Conservation (phyloP, 2,329 filamentous ascomycete species). For the Trichoderma cornu-damae region DNA sequence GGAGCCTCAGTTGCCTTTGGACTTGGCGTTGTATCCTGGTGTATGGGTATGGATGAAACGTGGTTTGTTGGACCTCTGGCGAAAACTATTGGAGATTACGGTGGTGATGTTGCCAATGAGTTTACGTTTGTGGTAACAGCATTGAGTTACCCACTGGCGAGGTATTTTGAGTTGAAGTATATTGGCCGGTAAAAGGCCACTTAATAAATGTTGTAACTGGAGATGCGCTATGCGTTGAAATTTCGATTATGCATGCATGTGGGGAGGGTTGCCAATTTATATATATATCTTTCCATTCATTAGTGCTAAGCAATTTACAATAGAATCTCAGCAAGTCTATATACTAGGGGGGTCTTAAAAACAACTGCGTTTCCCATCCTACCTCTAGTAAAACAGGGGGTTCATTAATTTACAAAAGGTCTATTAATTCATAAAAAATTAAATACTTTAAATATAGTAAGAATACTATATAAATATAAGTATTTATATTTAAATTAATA, state of each 20-base stretch:
- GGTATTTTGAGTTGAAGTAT: constrained; percentile 37
- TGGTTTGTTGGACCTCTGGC: constrained; percentile 55
- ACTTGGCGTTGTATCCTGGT: constrained; percentile 41
- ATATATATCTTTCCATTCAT: no score
- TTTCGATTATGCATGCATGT: neutral
- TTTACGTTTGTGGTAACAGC: constrained; percentile 41
- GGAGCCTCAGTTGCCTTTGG: constrained; percentile 40
- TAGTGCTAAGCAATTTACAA: no score
- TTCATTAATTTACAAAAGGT: no score
- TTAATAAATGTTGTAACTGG: neutral
- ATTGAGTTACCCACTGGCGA: constrained; percentile 37
- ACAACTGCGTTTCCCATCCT: no score
- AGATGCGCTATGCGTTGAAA: neutral
- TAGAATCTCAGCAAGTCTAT: no score
- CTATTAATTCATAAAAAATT: neutral
- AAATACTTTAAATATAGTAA: neutral
- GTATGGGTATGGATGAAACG: constrained; percentile 51
- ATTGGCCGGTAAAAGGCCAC: constrained; percentile 18
- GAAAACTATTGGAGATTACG: constrained; percentile 50
- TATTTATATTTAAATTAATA: neutral
- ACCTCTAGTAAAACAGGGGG: no score
- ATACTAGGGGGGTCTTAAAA: no score
- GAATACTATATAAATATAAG: neutral
- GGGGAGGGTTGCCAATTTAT: no score
- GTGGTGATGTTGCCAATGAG: constrained; percentile 50